Evolutionary conservation across 2,329 filamentous ascomycete species (phyloP).

Genomic region (Hypoxylon sp.): DNA sequence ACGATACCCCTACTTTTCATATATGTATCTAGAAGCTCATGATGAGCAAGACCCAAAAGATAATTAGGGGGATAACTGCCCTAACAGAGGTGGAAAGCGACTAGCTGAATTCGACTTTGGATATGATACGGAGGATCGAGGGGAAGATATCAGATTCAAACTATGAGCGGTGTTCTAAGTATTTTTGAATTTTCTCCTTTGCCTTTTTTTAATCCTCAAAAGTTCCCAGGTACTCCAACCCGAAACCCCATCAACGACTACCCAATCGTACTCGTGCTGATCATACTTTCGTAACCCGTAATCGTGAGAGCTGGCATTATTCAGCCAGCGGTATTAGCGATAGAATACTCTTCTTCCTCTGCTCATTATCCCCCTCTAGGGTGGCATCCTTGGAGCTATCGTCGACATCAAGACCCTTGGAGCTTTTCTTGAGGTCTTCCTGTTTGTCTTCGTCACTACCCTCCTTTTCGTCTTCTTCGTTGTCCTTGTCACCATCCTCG

Average conservation of each 20-base stretch:
- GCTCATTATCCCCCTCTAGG: constrained; percentile 50
- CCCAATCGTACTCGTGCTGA: not conserved
- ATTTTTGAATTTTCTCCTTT: not conserved
- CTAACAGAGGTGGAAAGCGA: not conserved
- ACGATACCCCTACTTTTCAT: constrained; percentile 34
- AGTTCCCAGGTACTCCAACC: not conserved
- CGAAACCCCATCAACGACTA: not conserved
- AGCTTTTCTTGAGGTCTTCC: constrained; percentile 56
- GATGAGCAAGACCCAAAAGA: not conserved
- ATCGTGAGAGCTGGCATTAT: constrained; percentile 15
- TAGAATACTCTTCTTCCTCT: constrained; percentile 53
- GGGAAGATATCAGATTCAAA: constrained; percentile 2
- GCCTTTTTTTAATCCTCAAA: not conserved
- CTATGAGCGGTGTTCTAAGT: constrained; percentile 6
- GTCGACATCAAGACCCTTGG: constrained; percentile 57
- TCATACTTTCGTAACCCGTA: constrained; percentile 8
- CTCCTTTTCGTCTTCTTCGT: constrained; percentile 43
- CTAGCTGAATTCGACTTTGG: not conserved
- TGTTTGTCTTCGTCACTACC: constrained; percentile 48
- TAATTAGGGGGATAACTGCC: not conserved
- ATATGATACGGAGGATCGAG: not conserved
- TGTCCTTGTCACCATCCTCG: constrained; percentile 46
- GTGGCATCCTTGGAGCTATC: constrained; percentile 55
- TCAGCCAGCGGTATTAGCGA: constrained; percentile 35
- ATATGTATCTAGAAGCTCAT: not conserved